Evolutionary conservation across 768 basidiomycete genomes (phyloP).

Genomic region (Psilocybe tampanensis): DNA sequence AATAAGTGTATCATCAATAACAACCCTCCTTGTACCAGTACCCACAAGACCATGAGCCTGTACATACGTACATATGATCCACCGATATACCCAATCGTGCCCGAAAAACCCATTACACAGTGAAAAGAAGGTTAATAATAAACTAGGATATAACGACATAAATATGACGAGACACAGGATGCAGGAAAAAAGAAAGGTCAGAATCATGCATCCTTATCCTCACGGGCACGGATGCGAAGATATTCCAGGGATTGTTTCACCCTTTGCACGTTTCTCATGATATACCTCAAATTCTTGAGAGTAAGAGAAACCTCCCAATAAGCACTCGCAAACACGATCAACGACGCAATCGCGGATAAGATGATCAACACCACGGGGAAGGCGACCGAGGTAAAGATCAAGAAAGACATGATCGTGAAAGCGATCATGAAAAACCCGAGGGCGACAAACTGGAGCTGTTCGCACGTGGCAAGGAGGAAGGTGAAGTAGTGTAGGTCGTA

Average conservation of each 20-base stretch:
- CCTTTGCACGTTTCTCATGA: conserved; percentile 21
- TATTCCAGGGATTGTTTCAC: conserved; percentile 15
- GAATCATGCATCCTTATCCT: not conserved
- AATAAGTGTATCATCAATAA: too few species aligned
- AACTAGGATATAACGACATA: not conserved
- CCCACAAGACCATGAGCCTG: too few species aligned
- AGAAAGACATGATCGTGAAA: conserved; percentile 27
- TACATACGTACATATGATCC: too few species aligned
- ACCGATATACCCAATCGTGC: too few species aligned
- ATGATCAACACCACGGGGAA: conserved; percentile 28
- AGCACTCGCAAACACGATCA: conserved; percentile 27
- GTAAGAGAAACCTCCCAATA: conserved; percentile 35
- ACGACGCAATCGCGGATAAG: conserved; percentile 16
- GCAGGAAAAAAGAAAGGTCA: not conserved
- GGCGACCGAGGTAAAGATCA: conserved; percentile 29
- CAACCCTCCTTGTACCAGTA: too few species aligned
- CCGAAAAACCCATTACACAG: too few species aligned
- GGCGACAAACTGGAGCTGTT: conserved; percentile 34
- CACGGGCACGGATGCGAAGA: conserved; percentile 7
- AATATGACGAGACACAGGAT: not conserved
- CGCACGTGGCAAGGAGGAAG: conserved; percentile 29
- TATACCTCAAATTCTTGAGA: conserved; percentile 24
- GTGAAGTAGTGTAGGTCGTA: conserved; percentile 27
- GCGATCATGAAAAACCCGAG: conserved; percentile 29
- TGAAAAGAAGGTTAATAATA: too few species aligned